phyloP scores from a whole-genome alignment of 257 asterid genomes.

The Nicotiana undulata region DNA sequence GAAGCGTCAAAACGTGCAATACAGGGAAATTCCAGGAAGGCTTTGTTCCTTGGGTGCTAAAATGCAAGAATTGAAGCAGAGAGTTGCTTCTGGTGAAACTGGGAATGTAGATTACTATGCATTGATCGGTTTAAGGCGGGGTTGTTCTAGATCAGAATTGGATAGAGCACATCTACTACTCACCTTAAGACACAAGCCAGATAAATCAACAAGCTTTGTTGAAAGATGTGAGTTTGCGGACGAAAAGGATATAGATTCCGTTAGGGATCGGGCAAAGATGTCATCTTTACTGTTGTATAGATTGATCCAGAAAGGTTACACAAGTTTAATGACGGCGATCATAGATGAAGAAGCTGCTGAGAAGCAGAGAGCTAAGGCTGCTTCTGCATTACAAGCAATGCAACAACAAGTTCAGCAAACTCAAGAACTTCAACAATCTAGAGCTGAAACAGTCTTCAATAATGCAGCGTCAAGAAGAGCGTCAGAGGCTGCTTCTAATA shows the following conservation, averaged over 20 bases:
- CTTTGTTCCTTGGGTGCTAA: slow-evolving; percentile 57
- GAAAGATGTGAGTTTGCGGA: slow-evolving; percentile 66
- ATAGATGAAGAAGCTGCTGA: slow-evolving; percentile 50
- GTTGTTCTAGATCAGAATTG: slow-evolving; percentile 61
- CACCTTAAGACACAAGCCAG: slow-evolving; percentile 65
- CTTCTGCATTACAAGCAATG: slow-evolving; percentile 36
- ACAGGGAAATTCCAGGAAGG: slow-evolving; percentile 70
- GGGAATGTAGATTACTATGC: slow-evolving; percentile 60
- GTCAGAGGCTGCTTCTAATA: neutral
- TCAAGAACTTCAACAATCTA: neutral
- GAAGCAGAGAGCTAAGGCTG: slow-evolving; percentile 43
- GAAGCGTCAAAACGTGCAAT: slow-evolving; percentile 56
- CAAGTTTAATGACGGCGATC: slow-evolving; percentile 30
- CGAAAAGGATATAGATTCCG: slow-evolving; percentile 49
- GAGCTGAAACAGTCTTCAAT: neutral
- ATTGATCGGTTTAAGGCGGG: slow-evolving; percentile 59
- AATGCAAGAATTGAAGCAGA: slow-evolving; percentile 58
- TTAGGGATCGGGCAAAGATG: slow-evolving; percentile 55
- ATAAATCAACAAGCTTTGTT: slow-evolving; percentile 47
- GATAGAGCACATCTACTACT: slow-evolving; percentile 64
- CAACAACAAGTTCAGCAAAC: slow-evolving; percentile 30
- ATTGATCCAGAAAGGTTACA: slow-evolving; percentile 70
- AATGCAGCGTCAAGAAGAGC: neutral
- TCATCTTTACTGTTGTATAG: slow-evolving; percentile 55
- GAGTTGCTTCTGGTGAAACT: slow-evolving; percentile 62